Percentiles rank a stretch among this genome's conserved stretches.
Conservation (phyloP, 371 early-diverging fungal genomes). For the Mortierella sp. region DNA sequence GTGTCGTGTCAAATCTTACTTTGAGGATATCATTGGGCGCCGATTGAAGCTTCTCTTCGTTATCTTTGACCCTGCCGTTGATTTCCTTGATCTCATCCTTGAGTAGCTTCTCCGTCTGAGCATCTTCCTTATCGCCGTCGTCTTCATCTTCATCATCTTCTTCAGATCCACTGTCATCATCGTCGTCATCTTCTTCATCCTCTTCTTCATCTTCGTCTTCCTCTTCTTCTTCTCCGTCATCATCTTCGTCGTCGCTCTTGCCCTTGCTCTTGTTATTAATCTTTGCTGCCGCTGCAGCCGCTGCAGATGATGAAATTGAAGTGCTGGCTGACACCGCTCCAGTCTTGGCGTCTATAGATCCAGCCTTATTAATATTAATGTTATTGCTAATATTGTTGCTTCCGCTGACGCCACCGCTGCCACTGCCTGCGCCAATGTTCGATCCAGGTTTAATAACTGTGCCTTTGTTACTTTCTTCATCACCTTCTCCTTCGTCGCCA, state of each 20-base stretch:
- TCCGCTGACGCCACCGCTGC: background rate
- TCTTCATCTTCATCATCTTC: constrained; percentile 42
- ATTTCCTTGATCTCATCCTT: constrained; percentile 67
- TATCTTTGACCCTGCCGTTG: constrained; percentile 60
- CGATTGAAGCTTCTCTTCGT: constrained; percentile 61
- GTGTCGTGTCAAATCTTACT: constrained; percentile 20
- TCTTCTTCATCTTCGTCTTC: constrained; percentile 44
- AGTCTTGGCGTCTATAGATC: background rate
- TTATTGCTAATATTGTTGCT: background rate
- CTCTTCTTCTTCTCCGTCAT: constrained; percentile 36
- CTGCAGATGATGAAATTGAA: background rate
- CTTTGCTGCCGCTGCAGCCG: background rate
- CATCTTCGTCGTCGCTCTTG: constrained; percentile 53
- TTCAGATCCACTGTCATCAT: constrained; percentile 37
- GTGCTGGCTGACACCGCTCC: background rate
- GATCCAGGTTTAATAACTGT: background rate
- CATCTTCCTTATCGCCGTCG: constrained; percentile 40
- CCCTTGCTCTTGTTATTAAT: background rate
- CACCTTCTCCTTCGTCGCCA: constrained; percentile 55
- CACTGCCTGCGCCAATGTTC: background rate
- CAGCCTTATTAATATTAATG: background rate
- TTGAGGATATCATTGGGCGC: constrained; percentile 68
- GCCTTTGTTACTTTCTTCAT: constrained; percentile 34
- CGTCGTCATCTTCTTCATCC: constrained; percentile 47
- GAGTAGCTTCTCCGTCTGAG: constrained; percentile 60